Conservation (phyloP, 306 rosid species). For the Citrullus mucosospermus region DNA sequence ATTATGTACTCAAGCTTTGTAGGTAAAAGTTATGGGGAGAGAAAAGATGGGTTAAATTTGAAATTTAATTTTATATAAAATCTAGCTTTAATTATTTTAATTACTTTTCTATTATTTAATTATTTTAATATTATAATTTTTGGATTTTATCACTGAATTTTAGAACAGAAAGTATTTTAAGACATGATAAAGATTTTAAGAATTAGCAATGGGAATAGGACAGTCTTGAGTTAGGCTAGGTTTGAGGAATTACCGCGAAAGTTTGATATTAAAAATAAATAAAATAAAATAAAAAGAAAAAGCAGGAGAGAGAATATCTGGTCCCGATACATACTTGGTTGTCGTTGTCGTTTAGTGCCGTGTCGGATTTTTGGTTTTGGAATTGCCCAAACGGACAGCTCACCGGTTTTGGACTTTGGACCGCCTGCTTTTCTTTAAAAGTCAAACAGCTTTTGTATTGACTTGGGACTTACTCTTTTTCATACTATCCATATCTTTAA, state of each 20-base stretch:
- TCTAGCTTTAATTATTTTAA: no score
- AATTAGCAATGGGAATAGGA: background rate
- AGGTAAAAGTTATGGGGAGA: no score
- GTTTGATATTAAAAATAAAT: background rate
- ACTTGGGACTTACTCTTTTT: background rate
- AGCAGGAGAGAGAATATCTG: background rate
- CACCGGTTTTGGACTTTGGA: conserved; percentile 1
- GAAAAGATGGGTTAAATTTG: no score
- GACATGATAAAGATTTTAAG: no score
- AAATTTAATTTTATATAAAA: no score
- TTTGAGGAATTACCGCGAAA: background rate
- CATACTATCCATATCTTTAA: no score
- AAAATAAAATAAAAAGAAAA: background rate
- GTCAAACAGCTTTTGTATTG: background rate
- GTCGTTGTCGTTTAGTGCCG: background rate
- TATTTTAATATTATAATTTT: no score
- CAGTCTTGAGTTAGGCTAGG: background rate
- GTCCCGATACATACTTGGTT: background rate
- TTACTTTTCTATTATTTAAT: no score
- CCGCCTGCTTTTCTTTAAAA: background rate
- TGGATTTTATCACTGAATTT: no score
- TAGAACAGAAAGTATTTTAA: no score
- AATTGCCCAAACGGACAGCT: background rate
- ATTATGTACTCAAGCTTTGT: no score
- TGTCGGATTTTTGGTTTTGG: background rate